Conservation (phyloP, 345 rosid genomes). For the Adansonia digitata region DNA sequence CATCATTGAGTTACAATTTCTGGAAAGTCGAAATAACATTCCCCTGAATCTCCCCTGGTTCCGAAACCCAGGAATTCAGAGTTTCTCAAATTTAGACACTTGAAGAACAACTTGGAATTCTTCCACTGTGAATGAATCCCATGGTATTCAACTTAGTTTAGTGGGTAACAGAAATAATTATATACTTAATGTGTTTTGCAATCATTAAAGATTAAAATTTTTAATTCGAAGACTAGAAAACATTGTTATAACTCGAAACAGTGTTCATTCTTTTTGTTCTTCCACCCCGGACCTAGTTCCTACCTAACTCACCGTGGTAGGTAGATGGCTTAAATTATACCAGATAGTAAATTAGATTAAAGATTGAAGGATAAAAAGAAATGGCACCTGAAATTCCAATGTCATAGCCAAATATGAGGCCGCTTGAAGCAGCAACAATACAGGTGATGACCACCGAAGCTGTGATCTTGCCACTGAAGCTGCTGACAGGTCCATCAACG, state of each 20-base stretch:
- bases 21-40: not conserved
- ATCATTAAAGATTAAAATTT: not conserved
- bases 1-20: not conserved
- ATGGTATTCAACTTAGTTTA: too few relatives aligned
- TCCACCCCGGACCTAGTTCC: not conserved
- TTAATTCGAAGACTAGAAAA: not conserved
- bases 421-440: conserved; percentile 75
- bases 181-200: not conserved
- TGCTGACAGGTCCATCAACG: conserved; percentile 22
- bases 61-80: too few relatives aligned
- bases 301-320: not conserved
- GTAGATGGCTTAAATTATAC: not conserved
- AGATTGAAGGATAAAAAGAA: not conserved
- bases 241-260: not conserved
- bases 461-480: conserved; percentile 42
- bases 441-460: conserved; percentile 58
- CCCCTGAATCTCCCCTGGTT: not conserved
- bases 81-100: too few relatives aligned
- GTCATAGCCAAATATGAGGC: conserved; percentile 84
- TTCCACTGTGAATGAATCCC: not conserved
- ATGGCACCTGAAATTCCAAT: conserved; percentile 72
- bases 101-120: too few relatives aligned
- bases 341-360: not conserved
- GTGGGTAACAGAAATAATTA: not conserved
- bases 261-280: not conserved